Evolutionary conservation across 177 flowering plant genomes (phyloP).

Genomic region (Vitis hybrid): DNA sequence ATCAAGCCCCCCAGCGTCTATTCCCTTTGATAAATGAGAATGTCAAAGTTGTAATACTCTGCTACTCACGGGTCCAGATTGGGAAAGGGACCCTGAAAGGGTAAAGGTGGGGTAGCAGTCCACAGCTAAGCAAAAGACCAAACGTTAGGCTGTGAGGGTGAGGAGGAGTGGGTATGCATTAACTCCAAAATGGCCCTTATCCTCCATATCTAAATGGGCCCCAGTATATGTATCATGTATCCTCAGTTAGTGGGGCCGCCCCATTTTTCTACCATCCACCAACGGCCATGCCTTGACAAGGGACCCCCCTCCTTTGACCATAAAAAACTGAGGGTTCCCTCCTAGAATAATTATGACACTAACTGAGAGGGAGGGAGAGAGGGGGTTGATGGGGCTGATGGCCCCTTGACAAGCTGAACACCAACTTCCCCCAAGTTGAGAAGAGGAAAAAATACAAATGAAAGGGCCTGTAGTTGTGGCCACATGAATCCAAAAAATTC

Average conservation of each 20-base stretch:
- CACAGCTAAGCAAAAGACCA: conserved; percentile 11
- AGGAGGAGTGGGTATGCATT: conserved; percentile 5
- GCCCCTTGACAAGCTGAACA: neutral
- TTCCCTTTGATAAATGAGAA: neutral
- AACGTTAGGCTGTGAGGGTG: neutral
- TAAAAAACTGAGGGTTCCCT: neutral
- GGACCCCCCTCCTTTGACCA: conserved; percentile 13
- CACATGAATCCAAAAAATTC: conserved; percentile 12
- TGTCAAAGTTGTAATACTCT: neutral
- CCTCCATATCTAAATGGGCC: conserved; percentile 28
- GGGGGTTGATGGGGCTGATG: neutral
- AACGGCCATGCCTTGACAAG: conserved; percentile 9
- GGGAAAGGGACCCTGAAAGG: conserved; percentile 1
- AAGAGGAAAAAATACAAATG: neutral
- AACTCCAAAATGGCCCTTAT: conserved; percentile 22
- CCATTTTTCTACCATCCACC: conserved; percentile 4
- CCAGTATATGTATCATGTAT: conserved; percentile 8
- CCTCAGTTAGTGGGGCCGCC: conserved; percentile 9
- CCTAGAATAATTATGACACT: too few relatives aligned
- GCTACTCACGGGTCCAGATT: neutral
- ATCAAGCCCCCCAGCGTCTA: too few relatives aligned
- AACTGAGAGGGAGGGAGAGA: too few relatives aligned
- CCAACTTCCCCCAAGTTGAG: too few relatives aligned
- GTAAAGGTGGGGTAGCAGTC: neutral
- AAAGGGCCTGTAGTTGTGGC: conserved; percentile 1